Evolutionary conservation across 805 yeast genomes (phyloP).

Genomic region (Pichia thaimueangensis): DNA sequence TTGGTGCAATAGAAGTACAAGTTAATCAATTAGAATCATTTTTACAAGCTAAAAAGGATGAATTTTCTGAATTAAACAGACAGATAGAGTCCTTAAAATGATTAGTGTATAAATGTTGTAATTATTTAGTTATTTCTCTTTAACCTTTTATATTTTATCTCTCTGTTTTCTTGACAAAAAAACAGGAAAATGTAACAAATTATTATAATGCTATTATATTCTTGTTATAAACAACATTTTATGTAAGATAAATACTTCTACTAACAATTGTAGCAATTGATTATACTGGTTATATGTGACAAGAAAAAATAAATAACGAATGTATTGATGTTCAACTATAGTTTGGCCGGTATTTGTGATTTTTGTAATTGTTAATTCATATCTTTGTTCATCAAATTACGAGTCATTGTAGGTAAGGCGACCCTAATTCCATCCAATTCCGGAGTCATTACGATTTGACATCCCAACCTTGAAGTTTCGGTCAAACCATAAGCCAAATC

Average conservation of each 20-base stretch:
- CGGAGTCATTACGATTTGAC: slow-evolving; percentile 85
- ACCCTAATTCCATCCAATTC: slow-evolving; percentile 90
- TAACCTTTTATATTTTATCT: not conserved
- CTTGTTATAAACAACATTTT: too few species aligned
- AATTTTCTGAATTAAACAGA: slow-evolving; percentile 43
- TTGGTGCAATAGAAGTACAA: slow-evolving; percentile 70
- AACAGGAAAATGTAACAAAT: too few species aligned
- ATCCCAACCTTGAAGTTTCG: slow-evolving; percentile 93
- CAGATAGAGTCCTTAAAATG: slow-evolving; percentile 27
- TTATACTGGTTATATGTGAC: too few species aligned
- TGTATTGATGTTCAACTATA: too few species aligned
- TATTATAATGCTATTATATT: too few species aligned
- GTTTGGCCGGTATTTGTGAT: too few species aligned
- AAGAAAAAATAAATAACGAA: too few species aligned
- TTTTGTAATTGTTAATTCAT: slow-evolving; percentile 39
- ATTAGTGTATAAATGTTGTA: too few species aligned
- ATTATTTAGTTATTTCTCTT: too few species aligned
- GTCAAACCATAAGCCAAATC: slow-evolving; percentile 96
- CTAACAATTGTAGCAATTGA: too few species aligned
- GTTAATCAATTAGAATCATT: slow-evolving; percentile 67
- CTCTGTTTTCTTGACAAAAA: too few species aligned
- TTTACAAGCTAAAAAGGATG: slow-evolving; percentile 51
- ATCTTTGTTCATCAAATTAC: slow-evolving; percentile 81
- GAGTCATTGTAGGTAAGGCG: slow-evolving; percentile 95
- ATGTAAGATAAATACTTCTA: too few species aligned